phyloP scores from a whole-genome alignment of 2,329 filamentous ascomycete genomes.

The Arachnopeziza araneosa region DNA sequence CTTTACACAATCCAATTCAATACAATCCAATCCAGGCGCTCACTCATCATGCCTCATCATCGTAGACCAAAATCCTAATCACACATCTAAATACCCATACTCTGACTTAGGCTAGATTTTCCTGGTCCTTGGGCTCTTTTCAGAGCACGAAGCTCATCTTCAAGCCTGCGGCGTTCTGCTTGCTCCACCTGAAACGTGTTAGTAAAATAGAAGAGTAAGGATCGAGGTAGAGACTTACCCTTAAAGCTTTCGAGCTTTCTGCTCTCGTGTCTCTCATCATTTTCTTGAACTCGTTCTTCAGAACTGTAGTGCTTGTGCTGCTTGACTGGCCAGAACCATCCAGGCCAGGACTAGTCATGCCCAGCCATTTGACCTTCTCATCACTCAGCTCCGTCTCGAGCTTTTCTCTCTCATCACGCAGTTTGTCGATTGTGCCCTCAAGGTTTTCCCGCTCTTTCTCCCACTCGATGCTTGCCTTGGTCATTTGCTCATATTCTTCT shows the following conservation, averaged over 20 bases:
- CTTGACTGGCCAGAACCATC: conserved; percentile 25
- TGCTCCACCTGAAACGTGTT: conserved; percentile 53
- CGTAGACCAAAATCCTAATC: conserved; percentile 2
- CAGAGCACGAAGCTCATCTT: conserved; percentile 53
- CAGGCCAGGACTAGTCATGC: conserved; percentile 48
- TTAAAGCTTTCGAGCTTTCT: conserved; percentile 58
- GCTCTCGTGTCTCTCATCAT: conserved; percentile 70
- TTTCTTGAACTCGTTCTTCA: conserved; percentile 73
- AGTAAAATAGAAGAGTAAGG: conserved; percentile 16
- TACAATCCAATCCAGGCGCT: neutral
- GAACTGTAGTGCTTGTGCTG: conserved; percentile 57
- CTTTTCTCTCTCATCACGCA: conserved; percentile 57
- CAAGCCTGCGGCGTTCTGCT: conserved; percentile 63
- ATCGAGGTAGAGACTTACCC: conserved; percentile 43
- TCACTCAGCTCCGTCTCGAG: conserved; percentile 61
- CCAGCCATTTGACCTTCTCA: conserved; percentile 62
- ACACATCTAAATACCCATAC: conserved; percentile 5
- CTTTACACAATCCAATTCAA: neutral
- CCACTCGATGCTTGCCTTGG: conserved; percentile 62
- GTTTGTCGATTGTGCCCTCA: conserved; percentile 56
- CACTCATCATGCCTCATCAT: neutral
- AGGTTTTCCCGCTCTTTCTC: conserved; percentile 64
- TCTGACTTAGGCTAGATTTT: conserved; percentile 31
- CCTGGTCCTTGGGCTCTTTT: conserved; percentile 30
- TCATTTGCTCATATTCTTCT: conserved; percentile 64